Conservation (phyloP, 1,284 basidiomycete species). For the Exobasidium rhododendri region DNA sequence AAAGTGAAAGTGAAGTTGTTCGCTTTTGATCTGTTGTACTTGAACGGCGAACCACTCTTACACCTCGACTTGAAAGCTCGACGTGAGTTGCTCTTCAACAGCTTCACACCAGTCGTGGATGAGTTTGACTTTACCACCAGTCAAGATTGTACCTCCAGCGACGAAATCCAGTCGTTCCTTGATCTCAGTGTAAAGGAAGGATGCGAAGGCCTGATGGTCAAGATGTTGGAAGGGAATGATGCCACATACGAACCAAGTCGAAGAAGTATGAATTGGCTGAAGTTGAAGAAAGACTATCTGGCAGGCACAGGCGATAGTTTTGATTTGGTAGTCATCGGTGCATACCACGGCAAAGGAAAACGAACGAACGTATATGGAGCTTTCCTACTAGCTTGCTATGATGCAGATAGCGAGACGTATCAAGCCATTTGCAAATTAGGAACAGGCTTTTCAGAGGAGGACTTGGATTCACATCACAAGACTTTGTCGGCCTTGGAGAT, state of each 20-base stretch:
- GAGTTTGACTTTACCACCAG: conserved; percentile 92
- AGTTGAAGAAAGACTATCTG: conserved; percentile 61
- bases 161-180: conserved; percentile 91
- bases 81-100: conserved; percentile 69
- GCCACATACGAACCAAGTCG: conserved; percentile 94
- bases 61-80: conserved; percentile 57
- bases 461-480: conserved; percentile 77
- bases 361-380: conserved; percentile 64
- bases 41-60: conserved; percentile 70
- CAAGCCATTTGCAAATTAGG: conserved; percentile 81
- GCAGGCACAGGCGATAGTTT: conserved; percentile 96
- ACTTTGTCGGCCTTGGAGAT: conserved; percentile 71
- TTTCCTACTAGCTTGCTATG: conserved; percentile 50
- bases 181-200: conserved; percentile 96
- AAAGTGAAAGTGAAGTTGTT: conserved; percentile 92
- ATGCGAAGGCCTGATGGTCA: conserved; percentile 97
- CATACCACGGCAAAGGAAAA: conserved; percentile 95
- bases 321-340: conserved; percentile 93
- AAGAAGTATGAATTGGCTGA: conserved; percentile 95
- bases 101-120: conserved; percentile 77
- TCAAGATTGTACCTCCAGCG: conserved; percentile 81
- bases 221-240: conserved; percentile 87
- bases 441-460: conserved; percentile 85
- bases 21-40: conserved; percentile 88
- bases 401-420: conserved; percentile 48